Conservation (phyloP, 805 yeast genomes). For the Wickerhamiella alocasiicola region DNA sequence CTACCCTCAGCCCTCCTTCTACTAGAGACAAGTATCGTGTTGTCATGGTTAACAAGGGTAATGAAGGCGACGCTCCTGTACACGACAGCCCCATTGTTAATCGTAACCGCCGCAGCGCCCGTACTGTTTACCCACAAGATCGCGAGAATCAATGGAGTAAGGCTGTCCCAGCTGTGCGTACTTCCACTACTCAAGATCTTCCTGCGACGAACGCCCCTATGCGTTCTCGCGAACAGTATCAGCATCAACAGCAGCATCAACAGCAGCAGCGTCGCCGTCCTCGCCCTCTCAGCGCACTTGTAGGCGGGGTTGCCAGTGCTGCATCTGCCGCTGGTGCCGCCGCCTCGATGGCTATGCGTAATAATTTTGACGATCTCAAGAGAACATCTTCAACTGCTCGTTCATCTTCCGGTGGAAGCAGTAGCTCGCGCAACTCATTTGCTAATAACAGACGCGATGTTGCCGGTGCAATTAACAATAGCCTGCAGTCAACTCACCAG, state of each 20-base stretch:
- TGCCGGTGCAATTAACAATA: not conserved
- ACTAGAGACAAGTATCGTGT: slow-evolving; percentile 70
- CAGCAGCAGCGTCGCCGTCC: slow-evolving; percentile 9
- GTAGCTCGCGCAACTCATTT: not conserved
- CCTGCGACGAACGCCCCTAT: not conserved
- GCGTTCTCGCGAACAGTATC: not conserved
- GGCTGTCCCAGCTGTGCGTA: slow-evolving; percentile 11
- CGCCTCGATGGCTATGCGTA: slow-evolving; percentile 3
- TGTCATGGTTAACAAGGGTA: slow-evolving; percentile 22
- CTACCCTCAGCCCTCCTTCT: slow-evolving; percentile 84
- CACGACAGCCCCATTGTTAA: slow-evolving; percentile 24
- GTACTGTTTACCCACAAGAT: not conserved
- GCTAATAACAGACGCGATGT: not conserved
- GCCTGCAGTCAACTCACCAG: slow-evolving; percentile 1
- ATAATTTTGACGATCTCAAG: slow-evolving; percentile 1
- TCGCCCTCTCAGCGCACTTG: slow-evolving; percentile 3
- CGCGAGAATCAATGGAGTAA: slow-evolving; percentile 6
- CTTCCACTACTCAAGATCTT: slow-evolving; percentile 10
- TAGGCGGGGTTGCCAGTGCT: slow-evolving; percentile 3
- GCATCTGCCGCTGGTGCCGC: slow-evolving; percentile 6
- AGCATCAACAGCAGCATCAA: not conserved
- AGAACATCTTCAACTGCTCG: not conserved
- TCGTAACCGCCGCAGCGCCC: slow-evolving; percentile 11
- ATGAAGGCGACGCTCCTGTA: slow-evolving; percentile 8
- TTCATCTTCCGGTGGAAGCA: not conserved